These are phyloP conservation scores for Polyplosphaeria fusca DNA, from an alignment of 495 filamentous ascomycete genomes.

Conservation along the genomic window DNA sequence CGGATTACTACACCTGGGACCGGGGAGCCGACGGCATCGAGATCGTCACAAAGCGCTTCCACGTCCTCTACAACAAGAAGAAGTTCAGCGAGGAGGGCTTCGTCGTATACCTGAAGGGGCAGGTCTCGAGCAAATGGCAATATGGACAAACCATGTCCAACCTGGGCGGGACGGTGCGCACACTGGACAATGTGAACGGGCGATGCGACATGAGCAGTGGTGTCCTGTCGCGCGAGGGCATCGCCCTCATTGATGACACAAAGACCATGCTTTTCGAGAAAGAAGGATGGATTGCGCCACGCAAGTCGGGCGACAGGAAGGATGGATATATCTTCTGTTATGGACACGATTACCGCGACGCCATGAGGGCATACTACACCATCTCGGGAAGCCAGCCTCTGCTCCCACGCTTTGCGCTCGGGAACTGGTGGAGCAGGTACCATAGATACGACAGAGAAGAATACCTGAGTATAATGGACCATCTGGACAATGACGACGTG, in stretches of 20 bases:
- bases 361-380: slow-evolving; percentile 54
- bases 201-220: slow-evolving; percentile 49
- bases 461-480: slow-evolving; percentile 53
- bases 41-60: slow-evolving; percentile 52
- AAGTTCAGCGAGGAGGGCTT: slow-evolving; percentile 49
- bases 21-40: slow-evolving; percentile 40
- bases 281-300: slow-evolving; percentile 48
- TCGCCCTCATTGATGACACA: slow-evolving; percentile 52
- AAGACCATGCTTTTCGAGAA: slow-evolving; percentile 57
- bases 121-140: slow-evolving; percentile 46
- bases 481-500: slow-evolving; percentile 47
- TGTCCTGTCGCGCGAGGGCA: slow-evolving; percentile 48
- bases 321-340: slow-evolving; percentile 60
- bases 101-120: slow-evolving; percentile 41
- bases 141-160: slow-evolving; percentile 46
- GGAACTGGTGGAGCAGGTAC: slow-evolving; percentile 64
- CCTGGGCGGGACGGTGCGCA: slow-evolving; percentile 47
- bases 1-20: slow-evolving; percentile 47
- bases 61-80: slow-evolving; percentile 53
- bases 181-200: slow-evolving; percentile 53
- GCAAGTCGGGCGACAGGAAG: slow-evolving; percentile 44
- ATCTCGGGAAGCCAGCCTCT: slow-evolving; percentile 55
- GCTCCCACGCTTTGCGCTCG: slow-evolving; percentile 56
- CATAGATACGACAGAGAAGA: slow-evolving; percentile 51
- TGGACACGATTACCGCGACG: slow-evolving; percentile 52